Base-by-base conservation (phyloP, 805 yeast species). In the Vanderwaltozyma polyspora region DNA sequence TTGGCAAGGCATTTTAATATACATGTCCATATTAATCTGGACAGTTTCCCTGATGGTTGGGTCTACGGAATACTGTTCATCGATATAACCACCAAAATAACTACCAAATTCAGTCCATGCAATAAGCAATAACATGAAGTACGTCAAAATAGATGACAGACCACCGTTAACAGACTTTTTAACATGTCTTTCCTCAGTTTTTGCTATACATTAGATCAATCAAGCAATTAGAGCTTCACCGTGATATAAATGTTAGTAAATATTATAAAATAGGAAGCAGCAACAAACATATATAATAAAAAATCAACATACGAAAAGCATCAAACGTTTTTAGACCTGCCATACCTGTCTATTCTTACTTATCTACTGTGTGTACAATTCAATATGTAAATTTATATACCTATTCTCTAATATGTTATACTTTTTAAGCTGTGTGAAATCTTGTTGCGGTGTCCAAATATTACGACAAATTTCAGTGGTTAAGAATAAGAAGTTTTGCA, bases 41-140 rank as follows among this genome's bases (percentile, higher is more conserved):
- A 86, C 68, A 23, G 69, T 69, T 37, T 70, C 71, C n/a, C 57
- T 60, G 12, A 84, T 59, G 3, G 63, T 61, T 24, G 67, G 64
- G 48, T 83, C 93, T 4, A 91, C 93, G 3, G 68, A 63, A 55
- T 83, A 91, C 45, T 78, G 82, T 44, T 79, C 81, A 47, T 78
- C 85, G 6, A 80, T 70, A 37, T 68, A 69, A 3, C 96, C 96
- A 35, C 91, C 94, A 37, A 87, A 64, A 52, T 69, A 83, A 11
- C 81, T 79, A 6, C 96, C 94, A 19, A 86, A 59, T 52, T 87
- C 93, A 11, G 83, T 72, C 83, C 93, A 89, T 5, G 83, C 57
- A 25, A 87, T 63, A 49, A 85, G 72, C 12, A 84, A 48, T 13
- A 81, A 70, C 38, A 70, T 66, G 18, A 79, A 43, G n/a, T 70